Evolutionary conservation across 129 eudicot genomes (phyloP), one percentile per base, ranked within the genome.

Genomic region (Sambucus nigra): DNA sequence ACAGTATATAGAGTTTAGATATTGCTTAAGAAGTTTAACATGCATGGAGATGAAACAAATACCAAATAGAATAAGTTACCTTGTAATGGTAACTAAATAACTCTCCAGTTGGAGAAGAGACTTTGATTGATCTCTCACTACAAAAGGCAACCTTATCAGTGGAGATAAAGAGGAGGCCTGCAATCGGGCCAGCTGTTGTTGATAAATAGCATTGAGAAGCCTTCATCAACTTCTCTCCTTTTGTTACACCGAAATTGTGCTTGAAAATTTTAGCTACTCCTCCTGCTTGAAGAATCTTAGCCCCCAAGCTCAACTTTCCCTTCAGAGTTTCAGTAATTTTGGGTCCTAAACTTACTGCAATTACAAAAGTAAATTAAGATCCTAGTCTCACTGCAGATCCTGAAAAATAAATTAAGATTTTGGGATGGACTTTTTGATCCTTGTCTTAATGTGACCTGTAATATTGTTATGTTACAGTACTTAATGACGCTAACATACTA

Each of bases 111-210:
- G 74, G 55, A 21, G 80, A 55, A 33, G 68, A 55, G 55, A 68
- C 3, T 42, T 73, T 73, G 32, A 73, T 62, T 17, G 74, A 56
- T 73, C 74, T 68, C 25, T 73, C 70, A 29, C 80, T 68, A 32
- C 74, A 56, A 49, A 67, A 73, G 15, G 74, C 74, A 55, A 73
- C 32, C 56, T 57, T 73, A 3, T 55, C 40, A 0, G 60, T 68
- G 26, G 74, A 73, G 21, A 73, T n/a, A n/a, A n/a, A n/a, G n/a
- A n/a, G n/a, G n/a, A n/a, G n/a, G n/a, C n/a, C n/a, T n/a, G n/a
- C n/a, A n/a, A n/a, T n/a, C n/a, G n/a, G n/a, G n/a, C n/a, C n/a
- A n/a, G n/a, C n/a, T n/a, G n/a, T n/a, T n/a, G n/a, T n/a, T n/a
- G n/a, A n/a, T n/a, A n/a, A n/a, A n/a, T n/a, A n/a, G n/a, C n/a